Conservation (phyloP, 1,284 basidiomycete genomes). For the Papiliotrema flavescens region DNA sequence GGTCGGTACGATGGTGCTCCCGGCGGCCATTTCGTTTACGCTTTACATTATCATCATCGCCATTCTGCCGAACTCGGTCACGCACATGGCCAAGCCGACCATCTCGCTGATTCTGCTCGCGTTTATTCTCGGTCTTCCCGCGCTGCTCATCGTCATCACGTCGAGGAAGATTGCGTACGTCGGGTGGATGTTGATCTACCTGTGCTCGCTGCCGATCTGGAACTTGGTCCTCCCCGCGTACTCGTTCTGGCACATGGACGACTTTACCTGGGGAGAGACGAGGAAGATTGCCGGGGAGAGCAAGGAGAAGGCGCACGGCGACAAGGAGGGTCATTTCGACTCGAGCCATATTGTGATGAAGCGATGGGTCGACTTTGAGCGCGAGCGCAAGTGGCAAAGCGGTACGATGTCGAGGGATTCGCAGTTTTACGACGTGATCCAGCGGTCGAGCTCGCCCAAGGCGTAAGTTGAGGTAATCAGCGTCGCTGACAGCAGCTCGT, state of each 20-base stretch:
- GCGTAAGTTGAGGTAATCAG: conserved; percentile 54
- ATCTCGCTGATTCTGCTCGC: conserved; percentile 93
- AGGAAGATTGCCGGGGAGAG: conserved; percentile 71
- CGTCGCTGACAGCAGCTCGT: conserved; percentile 7
- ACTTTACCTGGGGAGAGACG: conserved; percentile 99
- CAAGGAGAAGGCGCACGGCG: conserved; percentile 65
- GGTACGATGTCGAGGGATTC: conserved; percentile 81
- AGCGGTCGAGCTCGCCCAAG: conserved; percentile 51
- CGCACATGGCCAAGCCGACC: conserved; percentile 63
- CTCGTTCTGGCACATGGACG: conserved; percentile 98
- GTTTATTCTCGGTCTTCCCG: conserved; percentile 92
- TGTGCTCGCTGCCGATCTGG: conserved; percentile 90
- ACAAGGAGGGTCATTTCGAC: conserved; percentile 95
- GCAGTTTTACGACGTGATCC: conserved; percentile 39
- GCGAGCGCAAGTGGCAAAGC: conserved; percentile 88
- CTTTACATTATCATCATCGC: conserved; percentile 84
- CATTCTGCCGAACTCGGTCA: conserved; percentile 67
- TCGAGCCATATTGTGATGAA: conserved; percentile 97
- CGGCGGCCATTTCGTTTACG: conserved; percentile 96
- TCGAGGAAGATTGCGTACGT: conserved; percentile 90
- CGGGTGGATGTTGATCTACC: conserved; percentile 95
- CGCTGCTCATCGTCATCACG: conserved; percentile 88
- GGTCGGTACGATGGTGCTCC: conserved; percentile 89
- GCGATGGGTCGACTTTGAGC: conserved; percentile 97
- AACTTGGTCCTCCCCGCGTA: conserved; percentile 92